Base-by-base conservation (phyloP, 768 basidiomycete species). In the Clitopilus hobsonii region DNA sequence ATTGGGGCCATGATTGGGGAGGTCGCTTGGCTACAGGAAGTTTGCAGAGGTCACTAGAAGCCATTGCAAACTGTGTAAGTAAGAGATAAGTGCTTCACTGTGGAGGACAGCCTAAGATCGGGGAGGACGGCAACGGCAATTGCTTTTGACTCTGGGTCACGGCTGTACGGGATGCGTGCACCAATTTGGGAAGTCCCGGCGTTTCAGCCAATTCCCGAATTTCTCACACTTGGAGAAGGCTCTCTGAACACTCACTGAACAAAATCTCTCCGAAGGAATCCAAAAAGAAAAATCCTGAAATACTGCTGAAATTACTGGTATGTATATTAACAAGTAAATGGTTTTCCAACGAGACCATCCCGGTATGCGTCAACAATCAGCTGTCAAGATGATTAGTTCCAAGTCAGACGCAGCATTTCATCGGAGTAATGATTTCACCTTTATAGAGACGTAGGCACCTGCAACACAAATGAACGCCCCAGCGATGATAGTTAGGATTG, bases 1-100 rank as follows among this genome's bases (percentile, higher is more conserved):
- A 71, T 67, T 80, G 81, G 32, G 56, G 45, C 83, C 85, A 89
- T 57, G 85, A 67, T 49, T 70, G 69, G 1, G 75, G 70, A 7
- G 82, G 81, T 23, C 88, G 82, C 52, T 69, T 62, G 50, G 70
- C 60, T 48, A 90, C 85, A 22, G 82, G 80, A 22, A 85, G 60
- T 16, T 75, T 68, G 65, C 85, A 69, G 32, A 57, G 68, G 24
- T 61, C 63, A 38, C 58, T 52, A 48, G 61, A 54, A 53, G 64
- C 62, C 71, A 64, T 60, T 54, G 49, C 1, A 32, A 26, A 20
- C 41, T n/a, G 32, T 10, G 32, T 36, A 36, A 4, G 8, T n/a
- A n/a, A n/a, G n/a, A n/a, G n/a, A n/a, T n/a, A n/a, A n/a, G n/a
- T n/a, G n/a, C n/a, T n/a, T 36, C 32, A 36, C 32, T 36, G 10